Conservation (phyloP, 176 grass and related monocot genomes). For the Pontederia crassipes region DNA sequence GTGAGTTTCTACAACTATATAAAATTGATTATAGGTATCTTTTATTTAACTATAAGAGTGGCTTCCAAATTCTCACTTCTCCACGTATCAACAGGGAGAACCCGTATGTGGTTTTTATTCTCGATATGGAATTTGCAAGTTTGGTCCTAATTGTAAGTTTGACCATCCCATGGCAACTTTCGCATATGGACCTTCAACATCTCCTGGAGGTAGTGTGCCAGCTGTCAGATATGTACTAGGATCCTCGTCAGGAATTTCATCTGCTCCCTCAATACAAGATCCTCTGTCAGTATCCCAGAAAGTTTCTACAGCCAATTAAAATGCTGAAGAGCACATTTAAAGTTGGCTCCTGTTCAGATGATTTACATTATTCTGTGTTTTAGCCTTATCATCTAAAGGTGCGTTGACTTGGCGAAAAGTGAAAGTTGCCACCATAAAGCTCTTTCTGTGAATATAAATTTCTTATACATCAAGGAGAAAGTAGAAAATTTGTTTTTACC, state of each 20-base stretch:
- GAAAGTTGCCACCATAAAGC: no score
- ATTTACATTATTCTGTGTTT: no score
- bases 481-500: no score
- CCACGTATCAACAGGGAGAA: constrained; percentile 55
- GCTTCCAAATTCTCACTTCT: constrained; percentile 73
- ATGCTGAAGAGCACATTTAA: constrained; percentile 22
- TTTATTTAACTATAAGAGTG: no score
- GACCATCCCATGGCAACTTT: constrained; percentile 82
- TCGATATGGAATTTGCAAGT: constrained; percentile 94
- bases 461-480: no score
- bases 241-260: constrained; percentile 34
- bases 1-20: no score
- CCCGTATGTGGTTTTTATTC: constrained; percentile 75
- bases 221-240: constrained; percentile 31
- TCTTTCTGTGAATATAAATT: no score
- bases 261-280: constrained; percentile 19
- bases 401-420: no score
- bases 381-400: no score
- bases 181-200: constrained; percentile 38
- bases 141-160: constrained; percentile 85
- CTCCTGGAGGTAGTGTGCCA: constrained; percentile 35
- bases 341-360: no score
- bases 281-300: constrained; percentile 36
- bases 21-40: constrained; percentile 45
- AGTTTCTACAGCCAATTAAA: constrained; percentile 42